These are phyloP conservation scores for Ogataea ramenticola DNA, from an alignment of 805 yeast genomes.

Conservation along the genomic window DNA sequence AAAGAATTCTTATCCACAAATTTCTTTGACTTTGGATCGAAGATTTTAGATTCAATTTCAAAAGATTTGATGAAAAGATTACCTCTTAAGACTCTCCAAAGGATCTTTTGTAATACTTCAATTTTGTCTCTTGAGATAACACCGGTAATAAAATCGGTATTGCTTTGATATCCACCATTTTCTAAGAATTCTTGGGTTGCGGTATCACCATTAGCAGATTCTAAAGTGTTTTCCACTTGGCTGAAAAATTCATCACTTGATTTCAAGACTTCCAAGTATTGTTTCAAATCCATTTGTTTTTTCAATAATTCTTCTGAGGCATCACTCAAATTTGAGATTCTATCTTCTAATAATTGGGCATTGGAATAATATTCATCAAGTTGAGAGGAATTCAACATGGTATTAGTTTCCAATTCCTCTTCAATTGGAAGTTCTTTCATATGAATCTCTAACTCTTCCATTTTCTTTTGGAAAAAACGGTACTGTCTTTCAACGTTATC, in stretches of 20 bases:
- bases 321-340: slow-evolving; percentile 63
- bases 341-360: slow-evolving; percentile 62
- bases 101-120: slow-evolving; percentile 65
- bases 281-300: slow-evolving; percentile 60
- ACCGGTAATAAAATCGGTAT: slow-evolving; percentile 61
- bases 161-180: slow-evolving; percentile 28
- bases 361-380: slow-evolving; percentile 65
- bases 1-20: slow-evolving; percentile 72
- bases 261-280: slow-evolving; percentile 56
- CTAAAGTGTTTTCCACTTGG: slow-evolving; percentile 14
- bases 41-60: slow-evolving; percentile 63
- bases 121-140: slow-evolving; percentile 70
- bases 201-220: slow-evolving; percentile 16
- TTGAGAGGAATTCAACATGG: slow-evolving; percentile 29
- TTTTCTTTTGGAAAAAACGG: slow-evolving; percentile 43
- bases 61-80: slow-evolving; percentile 72
- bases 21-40: slow-evolving; percentile 51
- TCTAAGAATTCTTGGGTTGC: slow-evolving; percentile 24
- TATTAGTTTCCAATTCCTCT: background rate
- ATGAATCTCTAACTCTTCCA: slow-evolving; percentile 31
- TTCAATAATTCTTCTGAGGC: slow-evolving; percentile 58
- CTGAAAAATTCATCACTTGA: slow-evolving; percentile 43
- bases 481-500: slow-evolving; percentile 89
- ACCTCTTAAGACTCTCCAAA: slow-evolving; percentile 93
- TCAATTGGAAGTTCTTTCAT: slow-evolving; percentile 16